These are phyloP conservation scores for Thermoascus crustaceus DNA, from an alignment of 2,329 filamentous ascomycete genomes.

Conservation along the genomic window DNA sequence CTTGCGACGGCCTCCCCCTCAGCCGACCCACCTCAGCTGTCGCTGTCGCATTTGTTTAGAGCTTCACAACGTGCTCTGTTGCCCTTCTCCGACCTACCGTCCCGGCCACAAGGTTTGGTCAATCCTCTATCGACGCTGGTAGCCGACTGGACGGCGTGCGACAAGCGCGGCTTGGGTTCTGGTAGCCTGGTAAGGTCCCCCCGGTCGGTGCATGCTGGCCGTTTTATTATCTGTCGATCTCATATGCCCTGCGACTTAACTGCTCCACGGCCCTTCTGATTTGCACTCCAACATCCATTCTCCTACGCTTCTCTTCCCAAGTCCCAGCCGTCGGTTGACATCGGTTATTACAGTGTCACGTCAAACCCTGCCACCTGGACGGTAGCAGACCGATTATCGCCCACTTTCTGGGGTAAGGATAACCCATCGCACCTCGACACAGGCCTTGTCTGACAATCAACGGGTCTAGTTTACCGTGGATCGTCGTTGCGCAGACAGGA, in stretches of 20 bases:
- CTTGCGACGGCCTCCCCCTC: too few species aligned
- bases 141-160: background rate
- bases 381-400: background rate
- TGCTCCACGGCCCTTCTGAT: background rate
- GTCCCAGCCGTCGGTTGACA: background rate
- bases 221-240: conserved; percentile 1
- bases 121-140: too few species aligned
- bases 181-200: too few species aligned
- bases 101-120: too few species aligned
- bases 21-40: too few species aligned
- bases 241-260: conserved; percentile 2
- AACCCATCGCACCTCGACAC: background rate
- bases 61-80: too few species aligned
- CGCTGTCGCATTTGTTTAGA: too few species aligned
- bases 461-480: conserved; percentile 3
- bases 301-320: background rate
- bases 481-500: background rate
- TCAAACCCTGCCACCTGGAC: background rate
- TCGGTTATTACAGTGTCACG: background rate
- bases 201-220: background rate
- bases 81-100: too few species aligned
- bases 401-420: background rate
- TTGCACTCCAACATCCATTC: background rate
- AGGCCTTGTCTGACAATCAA: too few species aligned
- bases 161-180: background rate